phyloP scores from a whole-genome alignment of 495 filamentous ascomycete genomes.

The Aspergillus baeticus region DNA sequence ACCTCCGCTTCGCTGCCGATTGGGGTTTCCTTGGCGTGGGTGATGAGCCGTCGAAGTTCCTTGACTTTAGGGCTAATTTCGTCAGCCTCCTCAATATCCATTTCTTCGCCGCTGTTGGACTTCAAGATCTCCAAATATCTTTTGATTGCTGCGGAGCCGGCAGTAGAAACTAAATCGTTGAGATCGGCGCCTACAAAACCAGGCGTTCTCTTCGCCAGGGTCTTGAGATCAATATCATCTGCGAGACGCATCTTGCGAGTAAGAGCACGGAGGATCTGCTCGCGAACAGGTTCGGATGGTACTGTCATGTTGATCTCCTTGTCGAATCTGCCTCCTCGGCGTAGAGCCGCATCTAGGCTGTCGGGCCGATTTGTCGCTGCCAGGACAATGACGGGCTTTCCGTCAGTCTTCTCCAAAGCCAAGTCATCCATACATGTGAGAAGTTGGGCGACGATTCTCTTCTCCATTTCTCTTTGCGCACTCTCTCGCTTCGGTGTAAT shows the following conservation, averaged over 20 bases:
- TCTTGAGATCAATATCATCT: constrained; percentile 71
- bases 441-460: constrained; percentile 90
- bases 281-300: constrained; percentile 78
- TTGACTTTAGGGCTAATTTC: constrained; percentile 43
- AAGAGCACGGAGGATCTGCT: constrained; percentile 79
- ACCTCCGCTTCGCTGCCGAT: constrained; percentile 42
- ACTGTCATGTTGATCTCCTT: constrained; percentile 96
- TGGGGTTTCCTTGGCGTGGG: constrained; percentile 49
- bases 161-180: constrained; percentile 74
- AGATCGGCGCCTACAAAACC: constrained; percentile 97
- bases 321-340: constrained; percentile 84
- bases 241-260: constrained; percentile 67
- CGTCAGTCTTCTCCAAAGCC: constrained; percentile 74
- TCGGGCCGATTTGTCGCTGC: constrained; percentile 94
- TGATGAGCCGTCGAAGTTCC: constrained; percentile 53
- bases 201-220: constrained; percentile 84
- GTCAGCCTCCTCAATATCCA: constrained; percentile 49
- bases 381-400: constrained; percentile 89
- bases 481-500: constrained; percentile 93
- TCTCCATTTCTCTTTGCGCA: constrained; percentile 96
- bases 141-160: constrained; percentile 64
- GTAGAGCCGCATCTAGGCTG: constrained; percentile 80
- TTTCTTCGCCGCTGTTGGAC: constrained; percentile 49
- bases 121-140: constrained; percentile 54
- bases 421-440: constrained; percentile 86